Evolutionary conservation across 192 early-diverging fungal genomes (phyloP), one percentile per base, ranked within the genome.

Genomic region (Mortierella antarctica): DNA sequence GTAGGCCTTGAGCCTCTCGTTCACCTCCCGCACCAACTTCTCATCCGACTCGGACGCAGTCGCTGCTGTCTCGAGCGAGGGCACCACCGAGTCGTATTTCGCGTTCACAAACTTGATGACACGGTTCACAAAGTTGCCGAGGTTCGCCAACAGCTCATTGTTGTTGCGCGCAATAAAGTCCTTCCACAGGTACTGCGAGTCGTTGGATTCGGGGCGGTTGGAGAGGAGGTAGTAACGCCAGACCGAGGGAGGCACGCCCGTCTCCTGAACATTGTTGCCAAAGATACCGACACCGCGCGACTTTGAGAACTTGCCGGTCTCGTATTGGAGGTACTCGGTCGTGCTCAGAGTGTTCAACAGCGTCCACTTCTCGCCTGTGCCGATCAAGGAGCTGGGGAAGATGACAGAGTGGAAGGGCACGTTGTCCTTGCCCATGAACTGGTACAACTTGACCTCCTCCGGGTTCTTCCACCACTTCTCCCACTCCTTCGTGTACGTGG

Each of bases 351-450:
- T 95, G 86, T 99, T 91, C 62, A 98, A 86, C 31, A 96, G 64
- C 12, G 97, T 99, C 94, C 96, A 99, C 40, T 91, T 67, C 49
- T 99, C 97, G 44, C 88, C 88, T 6, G 96, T 93, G 64, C 93
- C 96, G 18, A 97, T 85, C 86, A 97, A 83, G 20, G 92, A 84
- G 62, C 89, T 92, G 42, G 98, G 98, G 92, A 99, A 99, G 57
- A 99, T 89, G 48, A 99, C 94, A 2, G 97, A 95, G 82, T 99
- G 98, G 92, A 99, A 99, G 49, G 96, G 96, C 18, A 99, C 97
- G 65, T 99, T 99, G 83, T 99, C 98, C 86, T 99, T 99, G 73
- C 98, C 98, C 97, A 99, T 98, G 82, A 99, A 99, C 88, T 99
- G 97, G 88, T 95, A 99, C 74, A 99, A 89, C 83, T 95, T 88